Evolutionary conservation across 2,329 filamentous ascomycete genomes (phyloP), one percentile per base, ranked within the genome.

Genomic region (Ceratocystis ficicola): DNA sequence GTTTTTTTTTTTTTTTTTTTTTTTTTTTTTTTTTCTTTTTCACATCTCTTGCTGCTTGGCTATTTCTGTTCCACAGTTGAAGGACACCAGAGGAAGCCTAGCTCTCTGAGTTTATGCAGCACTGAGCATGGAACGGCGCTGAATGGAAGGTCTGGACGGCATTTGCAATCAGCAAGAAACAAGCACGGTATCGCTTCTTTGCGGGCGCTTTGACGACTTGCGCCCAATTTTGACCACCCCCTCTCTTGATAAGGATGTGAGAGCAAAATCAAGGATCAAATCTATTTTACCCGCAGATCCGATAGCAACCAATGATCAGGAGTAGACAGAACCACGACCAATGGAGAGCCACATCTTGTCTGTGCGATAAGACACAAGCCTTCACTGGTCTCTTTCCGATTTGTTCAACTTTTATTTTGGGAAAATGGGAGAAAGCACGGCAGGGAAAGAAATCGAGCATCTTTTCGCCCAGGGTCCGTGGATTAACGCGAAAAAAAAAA

Each of bases 81-180:
- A 50, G 10, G 12, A 25, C 7, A 28, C 8, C 25, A 48, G 20
- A 30, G 55, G 8, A 12, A 15, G 25, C 15, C 48, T n/a, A 6
- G n/a, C 17, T 36, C 25, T 59, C 55, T 5, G 17, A 30, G 3
- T n/a, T 30, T 36, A 15, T 32, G 28, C 25, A n/a, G 36, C 12
- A 7, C n/a, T 15, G 28, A 36, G 25, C 20, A 15, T 28, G 15
- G 5, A 10, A 12, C 28, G 48, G 48, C 20, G 48, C 48, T 12
- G 10, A 10, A 4, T 15, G 36, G 48, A 52, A n/a, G 48, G 48
- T 8, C 30, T 59, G 2, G n/a, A 59, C 32, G 28, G 32, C 25
- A 59, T 59, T n/a, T 59, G 8, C 20, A 30, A 59, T 36, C 55
- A 20, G 12, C 55, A 59, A 59, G 55, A 17, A n/a, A 50, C 48